Evolutionary conservation across 2,329 filamentous ascomycete genomes (phyloP).

Genomic region (Diplocarpon mali): DNA sequence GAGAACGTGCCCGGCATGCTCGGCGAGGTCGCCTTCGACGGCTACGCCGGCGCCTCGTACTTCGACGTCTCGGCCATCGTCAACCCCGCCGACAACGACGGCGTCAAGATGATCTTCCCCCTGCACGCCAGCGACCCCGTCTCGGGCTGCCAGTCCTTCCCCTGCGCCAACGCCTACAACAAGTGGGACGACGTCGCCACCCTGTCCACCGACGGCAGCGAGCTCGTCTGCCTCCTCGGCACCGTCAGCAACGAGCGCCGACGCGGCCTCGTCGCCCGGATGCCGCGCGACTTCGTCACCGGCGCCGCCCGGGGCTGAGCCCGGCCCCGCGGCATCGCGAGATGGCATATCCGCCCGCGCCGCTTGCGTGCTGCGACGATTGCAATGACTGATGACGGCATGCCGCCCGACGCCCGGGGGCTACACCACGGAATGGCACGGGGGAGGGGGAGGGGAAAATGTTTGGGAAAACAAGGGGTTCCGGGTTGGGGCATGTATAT

Average conservation of each 20-base stretch:
- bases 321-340: too few species aligned
- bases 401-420: too few species aligned
- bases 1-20: conserved; percentile 37
- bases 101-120: conserved; percentile 46
- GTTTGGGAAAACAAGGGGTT: too few species aligned
- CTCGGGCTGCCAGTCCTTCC: conserved; percentile 42
- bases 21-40: conserved; percentile 41
- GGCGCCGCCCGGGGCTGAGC: too few species aligned
- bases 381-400: too few species aligned
- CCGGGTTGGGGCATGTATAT: too few species aligned
- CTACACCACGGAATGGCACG: too few species aligned
- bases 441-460: too few species aligned
- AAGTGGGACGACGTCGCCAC: conserved; percentile 44
- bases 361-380: too few species aligned
- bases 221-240: conserved; percentile 35
- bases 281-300: conserved; percentile 12
- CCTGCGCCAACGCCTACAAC: conserved; percentile 45
- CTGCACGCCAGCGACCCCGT: conserved; percentile 27
- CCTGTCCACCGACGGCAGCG: conserved; percentile 36
- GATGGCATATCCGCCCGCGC: neutral
- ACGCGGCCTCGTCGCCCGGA: conserved; percentile 8
- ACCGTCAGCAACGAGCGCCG: conserved; percentile 13
- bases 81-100: conserved; percentile 36
- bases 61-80: conserved; percentile 51
- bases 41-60: conserved; percentile 38